Base-by-base conservation (phyloP, 2,329 filamentous ascomycete genomes). In the Pyrenophora seminiperda region DNA sequence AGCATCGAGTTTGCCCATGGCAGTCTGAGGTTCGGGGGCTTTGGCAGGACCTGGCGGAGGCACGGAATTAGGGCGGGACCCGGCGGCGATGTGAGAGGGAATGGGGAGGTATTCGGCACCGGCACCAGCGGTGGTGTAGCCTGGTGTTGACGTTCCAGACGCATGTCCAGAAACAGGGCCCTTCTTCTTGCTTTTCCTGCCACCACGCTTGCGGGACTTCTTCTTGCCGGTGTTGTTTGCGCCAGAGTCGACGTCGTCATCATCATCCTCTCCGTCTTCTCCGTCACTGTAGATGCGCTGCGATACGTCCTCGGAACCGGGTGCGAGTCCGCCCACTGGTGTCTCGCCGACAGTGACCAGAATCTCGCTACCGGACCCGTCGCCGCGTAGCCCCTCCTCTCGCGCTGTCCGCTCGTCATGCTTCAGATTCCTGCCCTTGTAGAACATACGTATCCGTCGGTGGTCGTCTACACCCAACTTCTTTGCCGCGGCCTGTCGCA, bases 381-480 rank as follows among this genome's bases (percentile, higher is more conserved):
- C 85, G 47, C 77, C 73, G 22, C 73, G 67, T 39, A 88, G 77
- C 13, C 83, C 82, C 58, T 85, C 86, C 32, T 82, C 78, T 52
- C 81, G 78, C 47, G 83, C 79, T 2, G 80, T 79, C 46, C 77
- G 76, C 27, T 79, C 75, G 33, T 83, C 81, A 58, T 89, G 83
- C 71, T 87, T 89, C 42, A 92, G 74, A 58, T 86, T 83, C 55
- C 81, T 81, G 47, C 88, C 89, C 71, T 90, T 90, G 77, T 89
- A 90, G 50, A 88, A 79, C 65, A 92, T 78, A 70, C 86, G 88
- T 67, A 91, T 77, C 38, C 80, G 76, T 70, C 65, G 78, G 67
- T 64, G 75, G 37, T 84, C 80, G 4, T 81, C 78, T 24, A 90
- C 73, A 43, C 84, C 82, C 74, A 90, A 81, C 68, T 89, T 79